Evolutionary conservation across 495 filamentous ascomycete species (phyloP).

Genomic region (Clavariopsis aquatica): DNA sequence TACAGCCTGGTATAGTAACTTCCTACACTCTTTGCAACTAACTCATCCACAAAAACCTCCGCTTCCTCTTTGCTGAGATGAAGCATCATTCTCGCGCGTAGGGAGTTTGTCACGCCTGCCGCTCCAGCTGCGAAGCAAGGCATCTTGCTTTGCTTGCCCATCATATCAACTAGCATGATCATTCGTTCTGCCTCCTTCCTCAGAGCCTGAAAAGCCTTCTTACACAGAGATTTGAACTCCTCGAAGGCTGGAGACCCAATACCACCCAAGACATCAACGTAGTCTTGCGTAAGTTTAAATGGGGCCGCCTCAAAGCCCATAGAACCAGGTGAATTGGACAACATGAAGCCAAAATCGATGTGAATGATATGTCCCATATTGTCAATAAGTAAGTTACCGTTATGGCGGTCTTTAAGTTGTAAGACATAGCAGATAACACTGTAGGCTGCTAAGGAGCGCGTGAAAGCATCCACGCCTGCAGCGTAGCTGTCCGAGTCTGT

Average conservation of each 20-base stretch:
- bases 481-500: constrained; percentile 62
- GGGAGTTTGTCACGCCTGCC: constrained; percentile 58
- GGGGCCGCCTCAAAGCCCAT: constrained; percentile 79
- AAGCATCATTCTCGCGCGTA: constrained; percentile 68
- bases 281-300: constrained; percentile 77
- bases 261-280: constrained; percentile 73
- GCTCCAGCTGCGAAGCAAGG: constrained; percentile 70
- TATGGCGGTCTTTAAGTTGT: constrained; percentile 78
- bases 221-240: constrained; percentile 68
- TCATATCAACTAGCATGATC: constrained; percentile 71
- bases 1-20: constrained; percentile 77
- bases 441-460: constrained; percentile 70
- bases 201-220: constrained; percentile 73
- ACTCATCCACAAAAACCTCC: constrained; percentile 70
- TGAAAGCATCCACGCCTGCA: constrained; percentile 68
- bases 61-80: constrained; percentile 74
- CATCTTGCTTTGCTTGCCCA: constrained; percentile 75
- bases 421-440: constrained; percentile 74
- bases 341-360: constrained; percentile 83
- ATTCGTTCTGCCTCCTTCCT: constrained; percentile 70
- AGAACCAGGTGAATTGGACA: constrained; percentile 73
- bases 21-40: constrained; percentile 68
- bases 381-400: constrained; percentile 77
- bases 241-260: constrained; percentile 62
- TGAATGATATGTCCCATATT: constrained; percentile 78